These are phyloP conservation scores for Penicillium cataractarum DNA, from an alignment of 495 filamentous ascomycete species.

Conservation along the genomic window DNA sequence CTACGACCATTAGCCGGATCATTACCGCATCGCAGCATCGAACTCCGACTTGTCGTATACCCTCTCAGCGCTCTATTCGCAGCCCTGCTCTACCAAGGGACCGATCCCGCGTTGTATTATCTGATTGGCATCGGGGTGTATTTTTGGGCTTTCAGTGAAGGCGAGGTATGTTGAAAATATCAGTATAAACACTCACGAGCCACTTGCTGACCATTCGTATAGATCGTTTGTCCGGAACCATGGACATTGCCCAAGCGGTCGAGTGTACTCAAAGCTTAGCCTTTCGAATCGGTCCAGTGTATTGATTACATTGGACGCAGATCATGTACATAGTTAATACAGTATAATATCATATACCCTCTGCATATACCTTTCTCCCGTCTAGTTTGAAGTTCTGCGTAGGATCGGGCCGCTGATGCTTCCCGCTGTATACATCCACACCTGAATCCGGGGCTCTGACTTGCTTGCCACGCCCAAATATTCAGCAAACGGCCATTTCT, in stretches of 20 bases:
- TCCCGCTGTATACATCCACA: background rate
- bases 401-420: no score
- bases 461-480: background rate
- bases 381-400: no score
- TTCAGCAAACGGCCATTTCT: background rate
- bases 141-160: conserved; percentile 96
- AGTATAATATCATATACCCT: conserved; percentile 4
- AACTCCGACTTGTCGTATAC: conserved; percentile 79
- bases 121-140: conserved; percentile 84
- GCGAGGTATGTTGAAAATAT: conserved; percentile 69
- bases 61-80: conserved; percentile 77
- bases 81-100: conserved; percentile 85
- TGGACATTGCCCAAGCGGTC: conserved; percentile 55
- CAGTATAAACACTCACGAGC: background rate
- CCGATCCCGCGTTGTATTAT: conserved; percentile 92
- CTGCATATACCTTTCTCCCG: no score
- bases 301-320: conserved; percentile 18
- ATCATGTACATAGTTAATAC: conserved; percentile 26
- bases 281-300: conserved; percentile 13
- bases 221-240: conserved; percentile 61
- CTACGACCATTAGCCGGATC: conserved; percentile 66
- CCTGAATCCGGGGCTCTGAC: no score
- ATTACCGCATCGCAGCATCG: conserved; percentile 81
- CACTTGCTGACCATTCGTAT: conserved; percentile 19
- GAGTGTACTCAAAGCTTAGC: conserved; percentile 36